Base-by-base conservation (phyloP, 139 green algal species). In the Trebouxia sp. region DNA sequence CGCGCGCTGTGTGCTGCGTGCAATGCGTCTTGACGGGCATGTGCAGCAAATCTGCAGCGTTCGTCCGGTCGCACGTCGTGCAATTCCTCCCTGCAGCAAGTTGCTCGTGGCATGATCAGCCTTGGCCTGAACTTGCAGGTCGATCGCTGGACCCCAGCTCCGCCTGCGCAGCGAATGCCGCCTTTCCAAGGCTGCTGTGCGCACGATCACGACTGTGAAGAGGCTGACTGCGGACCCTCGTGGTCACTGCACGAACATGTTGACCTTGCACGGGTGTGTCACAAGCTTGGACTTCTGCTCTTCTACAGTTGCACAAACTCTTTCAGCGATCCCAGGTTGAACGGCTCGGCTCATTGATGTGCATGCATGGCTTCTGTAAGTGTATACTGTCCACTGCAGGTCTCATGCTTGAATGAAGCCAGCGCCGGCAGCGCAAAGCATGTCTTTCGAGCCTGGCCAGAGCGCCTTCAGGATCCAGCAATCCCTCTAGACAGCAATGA, bases 181-280 rank as follows among this genome's bases (percentile, higher is more conserved):
- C 55, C 75, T 0, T 84, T 82, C 20, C 74, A 85, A 26, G 91
- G 85, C 5, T 95, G 90, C 70, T 97, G 93, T 70, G 86, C 87
- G 2, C 94, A 98, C 37, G 91, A 98, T 67, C 94, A 98, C 48
- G 94, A 98, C 51, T 98, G 94, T 53, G 90, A 91, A 38, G 87
- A 83, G 5, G 76, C 87, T 0, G 92, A 97, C 51, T 98, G 94
- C 78, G 91, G 92, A 0, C 85, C 88, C 10, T 85, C 90, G 0
- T 98, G 92, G 81, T 94, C 89, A 0, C 83, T 98, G 1, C 93
- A 96, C 85, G 93, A 96, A 78, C 88, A 96, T 77, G 88, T 98
- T 39, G 89, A 95, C 76, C 80, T 87, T 11, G 48, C 75, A 14
- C 75, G 86, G 56, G 93, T 94, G 51, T 24, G 48, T 50, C 43